Conservation (phyloP, 768 basidiomycete species). For the Russula sp. region DNA sequence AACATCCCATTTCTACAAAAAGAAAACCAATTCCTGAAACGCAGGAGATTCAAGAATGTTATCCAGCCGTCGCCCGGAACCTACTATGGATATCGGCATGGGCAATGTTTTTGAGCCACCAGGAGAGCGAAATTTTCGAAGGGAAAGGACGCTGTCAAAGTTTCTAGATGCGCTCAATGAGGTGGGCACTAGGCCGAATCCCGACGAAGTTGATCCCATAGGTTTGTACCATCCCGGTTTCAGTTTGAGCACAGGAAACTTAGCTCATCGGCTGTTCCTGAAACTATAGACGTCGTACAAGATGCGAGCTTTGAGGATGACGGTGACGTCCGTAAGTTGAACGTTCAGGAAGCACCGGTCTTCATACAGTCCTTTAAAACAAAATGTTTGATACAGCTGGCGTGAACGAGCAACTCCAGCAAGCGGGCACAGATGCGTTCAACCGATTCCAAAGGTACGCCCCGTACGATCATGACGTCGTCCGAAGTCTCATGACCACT, state of each 20-base stretch:
- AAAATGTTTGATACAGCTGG: slow-evolving; percentile 42
- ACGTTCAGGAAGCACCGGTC: slow-evolving; percentile 4
- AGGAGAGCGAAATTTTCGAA: slow-evolving; percentile 27
- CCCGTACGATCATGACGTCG: slow-evolving; percentile 26
- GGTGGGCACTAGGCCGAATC: slow-evolving; percentile 41
- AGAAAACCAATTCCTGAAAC: not conserved
- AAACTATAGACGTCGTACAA: slow-evolving; percentile 34
- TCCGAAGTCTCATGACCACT: slow-evolving; percentile 11
- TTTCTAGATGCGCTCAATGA: slow-evolving; percentile 49
- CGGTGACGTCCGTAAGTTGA: slow-evolving; percentile 62
- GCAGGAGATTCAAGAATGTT: slow-evolving; percentile 9
- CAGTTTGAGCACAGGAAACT: not conserved
- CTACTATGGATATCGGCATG: slow-evolving; percentile 13
- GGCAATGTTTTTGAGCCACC: slow-evolving; percentile 15
- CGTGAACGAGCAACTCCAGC: slow-evolving; percentile 67
- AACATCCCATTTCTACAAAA: not conserved
- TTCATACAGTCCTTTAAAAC: not conserved
- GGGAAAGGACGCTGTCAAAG: slow-evolving; percentile 49
- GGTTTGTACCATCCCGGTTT: slow-evolving; percentile 18
- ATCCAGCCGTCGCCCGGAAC: not conserved
- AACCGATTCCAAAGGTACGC: slow-evolving; percentile 57
- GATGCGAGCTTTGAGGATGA: slow-evolving; percentile 61
- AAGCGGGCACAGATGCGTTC: slow-evolving; percentile 63
- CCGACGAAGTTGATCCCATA: slow-evolving; percentile 37
- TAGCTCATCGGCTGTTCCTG: not conserved